Base-by-base conservation (phyloP, 169 alveolate genomes). In the Cytauxzoon felis region DNA sequence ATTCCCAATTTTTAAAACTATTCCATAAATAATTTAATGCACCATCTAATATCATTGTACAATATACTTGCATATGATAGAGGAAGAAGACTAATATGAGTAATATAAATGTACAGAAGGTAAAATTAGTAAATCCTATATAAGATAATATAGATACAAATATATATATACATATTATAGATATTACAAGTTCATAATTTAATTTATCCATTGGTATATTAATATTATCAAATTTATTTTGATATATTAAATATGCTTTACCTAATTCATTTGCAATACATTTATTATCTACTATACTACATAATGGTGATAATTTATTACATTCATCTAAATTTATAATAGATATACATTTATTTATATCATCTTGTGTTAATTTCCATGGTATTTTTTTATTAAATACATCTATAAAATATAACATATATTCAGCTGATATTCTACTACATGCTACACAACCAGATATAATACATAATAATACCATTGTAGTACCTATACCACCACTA, bases 401-500 rank as follows among this genome's bases (percentile, higher is more conserved):
- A 29, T 84, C 80, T 2, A 71, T 54, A 3, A 84, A 29, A 61
- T 84, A 84, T 2, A 84, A 32, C 34, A 84, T 51, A 42, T 84
- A 84, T 52, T 84, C 91, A 3, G 91, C 82, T n/a, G 79, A 58
- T 2, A 47, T 48, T 30, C 85, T 24, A 1, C 63, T 45, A 26
- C 78, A 64, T 1, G 85, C 78, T 23, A 75, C 54, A 29, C 84
- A 84, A 9, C 88, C 82, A 23, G 78, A 65, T 11, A 65, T 32
- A n/a, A 84, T 43, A 42, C 91, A 84, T 19, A 80, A 19, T 32
- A 84, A 40, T 11, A 84, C 88, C 59, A 80, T 80, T 19, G 78
- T 63, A 21, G 81, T 68, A 0, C 91, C 91, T 24, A 84, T 64
- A 21, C 89, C 87, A 30, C 89, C 83, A 66, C 81, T 50, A 5